Conservation (phyloP, 805 yeast species). For the Wickerhamomyces chambardii region DNA sequence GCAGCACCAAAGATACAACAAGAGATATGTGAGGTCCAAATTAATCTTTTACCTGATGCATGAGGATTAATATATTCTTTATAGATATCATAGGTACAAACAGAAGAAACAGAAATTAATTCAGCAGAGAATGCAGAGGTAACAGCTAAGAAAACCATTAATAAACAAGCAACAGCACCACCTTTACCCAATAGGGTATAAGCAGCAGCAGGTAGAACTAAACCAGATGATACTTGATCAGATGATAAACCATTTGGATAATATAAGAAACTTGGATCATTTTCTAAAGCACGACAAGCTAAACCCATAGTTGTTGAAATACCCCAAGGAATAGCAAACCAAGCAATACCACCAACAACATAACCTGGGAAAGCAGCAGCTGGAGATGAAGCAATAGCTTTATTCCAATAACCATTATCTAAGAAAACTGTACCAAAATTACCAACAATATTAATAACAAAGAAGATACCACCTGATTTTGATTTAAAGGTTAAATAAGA, state of each 20-base stretch:
- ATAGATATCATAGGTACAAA: slow-evolving; percentile 81
- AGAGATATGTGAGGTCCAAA: slow-evolving; percentile 56
- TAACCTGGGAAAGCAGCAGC: slow-evolving; percentile 84
- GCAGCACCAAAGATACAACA: slow-evolving; percentile 51
- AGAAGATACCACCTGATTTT: slow-evolving; percentile 79
- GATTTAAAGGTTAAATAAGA: slow-evolving; percentile 86
- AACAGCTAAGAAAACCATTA: slow-evolving; percentile 84
- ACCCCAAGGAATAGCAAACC: slow-evolving; percentile 87
- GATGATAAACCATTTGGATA: slow-evolving; percentile 60
- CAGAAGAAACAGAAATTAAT: slow-evolving; percentile 78
- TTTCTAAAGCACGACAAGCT: slow-evolving; percentile 71
- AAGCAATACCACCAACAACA: slow-evolving; percentile 78
- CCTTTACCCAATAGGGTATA: slow-evolving; percentile 78
- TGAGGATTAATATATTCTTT: slow-evolving; percentile 71
- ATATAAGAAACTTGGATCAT: slow-evolving; percentile 66
- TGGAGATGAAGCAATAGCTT: slow-evolving; percentile 81
- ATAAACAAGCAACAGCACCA: slow-evolving; percentile 77
- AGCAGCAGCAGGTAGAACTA: slow-evolving; percentile 62
- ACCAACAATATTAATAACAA: slow-evolving; percentile 82
- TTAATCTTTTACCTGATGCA: slow-evolving; percentile 69
- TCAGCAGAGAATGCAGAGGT: slow-evolving; percentile 92
- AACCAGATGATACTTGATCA: slow-evolving; percentile 73
- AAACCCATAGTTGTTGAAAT: slow-evolving; percentile 81
- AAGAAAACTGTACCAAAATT: slow-evolving; percentile 84
- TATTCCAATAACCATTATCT: slow-evolving; percentile 85